Conservation (phyloP, 1,284 basidiomycete genomes). For the Tylopilus orsonianus region DNA sequence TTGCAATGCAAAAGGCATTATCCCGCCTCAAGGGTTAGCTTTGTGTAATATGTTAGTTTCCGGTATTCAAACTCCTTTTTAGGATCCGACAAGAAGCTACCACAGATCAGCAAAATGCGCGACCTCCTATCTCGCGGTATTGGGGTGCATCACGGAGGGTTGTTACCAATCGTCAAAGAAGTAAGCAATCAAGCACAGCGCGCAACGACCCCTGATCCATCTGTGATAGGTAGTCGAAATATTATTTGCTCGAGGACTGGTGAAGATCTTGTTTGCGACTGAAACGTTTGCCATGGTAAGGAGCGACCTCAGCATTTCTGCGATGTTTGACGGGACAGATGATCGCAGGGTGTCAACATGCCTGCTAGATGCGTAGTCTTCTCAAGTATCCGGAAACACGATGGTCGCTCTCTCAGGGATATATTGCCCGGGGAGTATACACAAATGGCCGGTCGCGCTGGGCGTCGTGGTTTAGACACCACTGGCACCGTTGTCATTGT, state of each 20-base stretch:
- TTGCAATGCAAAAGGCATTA: conserved; percentile 90
- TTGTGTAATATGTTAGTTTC: conserved; percentile 1
- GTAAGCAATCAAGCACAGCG: conserved; percentile 38
- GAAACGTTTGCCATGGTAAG: conserved; percentile 99
- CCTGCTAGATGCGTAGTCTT: conserved; percentile 98
- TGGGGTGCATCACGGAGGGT: conserved; percentile 96
- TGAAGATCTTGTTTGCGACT: conserved; percentile 97
- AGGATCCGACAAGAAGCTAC: conserved; percentile 93
- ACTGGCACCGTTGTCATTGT: conserved; percentile 97
- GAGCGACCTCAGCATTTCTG: neutral
- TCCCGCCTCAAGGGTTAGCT: conserved; percentile 81
- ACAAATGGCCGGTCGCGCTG: conserved; percentile 98
- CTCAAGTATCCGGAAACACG: conserved; percentile 93
- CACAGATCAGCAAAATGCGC: conserved; percentile 92
- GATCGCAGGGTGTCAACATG: conserved; percentile 93
- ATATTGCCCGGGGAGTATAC: conserved; percentile 93
- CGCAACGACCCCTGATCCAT: conserved; percentile 1
- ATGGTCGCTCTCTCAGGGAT: conserved; percentile 90
- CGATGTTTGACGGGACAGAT: conserved; percentile 6
- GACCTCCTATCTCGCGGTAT: conserved; percentile 91
- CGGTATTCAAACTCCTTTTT: conserved; percentile 11
- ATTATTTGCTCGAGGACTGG: conserved; percentile 92
- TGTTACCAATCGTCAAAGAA: conserved; percentile 97
- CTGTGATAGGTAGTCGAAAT: conserved; percentile 86
- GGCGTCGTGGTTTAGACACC: conserved; percentile 90